phyloP scores from a whole-genome alignment of 108 stramenopile species.

The Skeletonema grethae region DNA sequence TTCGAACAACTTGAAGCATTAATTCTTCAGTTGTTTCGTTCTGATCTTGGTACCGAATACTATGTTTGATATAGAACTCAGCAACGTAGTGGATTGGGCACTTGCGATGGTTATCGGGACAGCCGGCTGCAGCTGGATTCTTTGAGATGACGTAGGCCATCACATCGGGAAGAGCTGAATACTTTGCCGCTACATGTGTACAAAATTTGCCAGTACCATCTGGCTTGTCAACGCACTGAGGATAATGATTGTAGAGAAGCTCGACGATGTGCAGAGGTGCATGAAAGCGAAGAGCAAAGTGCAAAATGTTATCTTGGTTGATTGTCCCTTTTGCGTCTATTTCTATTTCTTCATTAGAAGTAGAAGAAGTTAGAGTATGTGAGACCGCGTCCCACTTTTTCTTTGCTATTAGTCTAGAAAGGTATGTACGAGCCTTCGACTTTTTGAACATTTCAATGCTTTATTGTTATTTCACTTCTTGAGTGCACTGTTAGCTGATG shows the following conservation, averaged over 20 bases:
- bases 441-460: neutral
- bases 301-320: slow-evolving; percentile 28
- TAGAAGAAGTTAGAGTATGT: slow-evolving; percentile 8
- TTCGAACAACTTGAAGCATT: slow-evolving; percentile 36
- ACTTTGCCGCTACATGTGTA: slow-evolving; percentile 46
- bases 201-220: slow-evolving; percentile 39
- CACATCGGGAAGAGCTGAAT: slow-evolving; percentile 39
- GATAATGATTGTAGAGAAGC: slow-evolving; percentile 25
- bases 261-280: slow-evolving; percentile 26
- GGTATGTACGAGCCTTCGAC: neutral
- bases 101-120: slow-evolving; percentile 42
- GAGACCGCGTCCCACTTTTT: slow-evolving; percentile 31
- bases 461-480: neutral
- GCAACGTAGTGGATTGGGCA: slow-evolving; percentile 52
- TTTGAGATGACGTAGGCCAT: slow-evolving; percentile 27
- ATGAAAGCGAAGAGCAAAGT: slow-evolving; percentile 32
- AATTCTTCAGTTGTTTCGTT: slow-evolving; percentile 10
- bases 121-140: slow-evolving; percentile 39
- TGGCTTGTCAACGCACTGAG: slow-evolving; percentile 21
- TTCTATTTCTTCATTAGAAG: slow-evolving; percentile 15
- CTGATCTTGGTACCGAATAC: slow-evolving; percentile 9
- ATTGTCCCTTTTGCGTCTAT: slow-evolving; percentile 29
- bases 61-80: slow-evolving; percentile 27
- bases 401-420: slow-evolving; percentile 22
- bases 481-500: neutral